Evolutionary conservation across 768 basidiomycete species (phyloP), one percentile per base, ranked within the genome.

Genomic region (Agaricus subrufescens): DNA sequence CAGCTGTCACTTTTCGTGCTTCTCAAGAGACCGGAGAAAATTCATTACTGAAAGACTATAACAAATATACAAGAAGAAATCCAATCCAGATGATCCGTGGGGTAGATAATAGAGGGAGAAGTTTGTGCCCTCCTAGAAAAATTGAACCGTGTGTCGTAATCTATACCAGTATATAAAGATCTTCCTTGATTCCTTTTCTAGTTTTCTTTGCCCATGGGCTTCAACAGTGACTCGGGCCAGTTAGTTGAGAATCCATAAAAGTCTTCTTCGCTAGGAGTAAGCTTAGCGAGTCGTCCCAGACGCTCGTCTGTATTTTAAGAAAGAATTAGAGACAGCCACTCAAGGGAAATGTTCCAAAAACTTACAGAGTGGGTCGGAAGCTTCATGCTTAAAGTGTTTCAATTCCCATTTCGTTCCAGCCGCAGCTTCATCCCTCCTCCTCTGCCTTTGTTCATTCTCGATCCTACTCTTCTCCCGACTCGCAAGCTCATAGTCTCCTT

Each of bases 361-460:
- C 86, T 66, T 64, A 89, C 90, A 97, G 26, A 81, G 73, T 12
- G 86, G 78, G 66, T 97, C 92, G 40, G 73, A 77, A 9, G 84
- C 85, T 29, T 87, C 72, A 61, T 83, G 80, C 34, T 71, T 72
- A 65, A 98, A 98, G 64, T 94, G 89, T 69, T 84, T 87, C 58
- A 91, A 69, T 56, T 78, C 65, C 92, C 94, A 96, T 0, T 78
- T 73, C 9, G 78, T 83, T 1, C 83, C 86, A n/a, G 78, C 84
- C 0, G 87, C 84, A 7, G 65, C 62, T 69, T 98, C 96, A 59
- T 94, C 91, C 64, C 84, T 87, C 59, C 96, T 77, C 70, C 82
- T 79, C 71, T 96, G 92, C 55, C 96, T 80, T 73, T 97, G 94
- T 34, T 94, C 90, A 61, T 96, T 97, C 94, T 98, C 96, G 46